Base-by-base conservation (phyloP, 1,284 basidiomycete genomes). In the Psilocybe mexicana region DNA sequence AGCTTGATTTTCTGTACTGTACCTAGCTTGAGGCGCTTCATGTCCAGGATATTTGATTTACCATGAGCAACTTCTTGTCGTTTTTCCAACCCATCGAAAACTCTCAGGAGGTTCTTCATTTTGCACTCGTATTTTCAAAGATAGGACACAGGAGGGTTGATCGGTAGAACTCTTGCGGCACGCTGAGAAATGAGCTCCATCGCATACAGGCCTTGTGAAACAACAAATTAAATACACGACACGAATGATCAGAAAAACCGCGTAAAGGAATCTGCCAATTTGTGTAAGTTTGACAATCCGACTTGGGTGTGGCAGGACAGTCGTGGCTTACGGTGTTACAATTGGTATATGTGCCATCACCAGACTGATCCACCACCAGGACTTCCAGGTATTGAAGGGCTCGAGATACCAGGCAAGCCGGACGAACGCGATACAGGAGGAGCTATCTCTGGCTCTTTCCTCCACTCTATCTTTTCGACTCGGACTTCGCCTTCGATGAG, bases 401-500 rank as follows among this genome's bases (percentile, higher is more conserved):
- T 67, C 11, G 69, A 66, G 38, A 68, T 63, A 35, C 59, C 66
- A 58, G 69, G 61, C 25, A 62, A 18, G 18, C 18, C 18, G 18
- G 18, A 18, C 18, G 18, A 57, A 2, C 73, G 67, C 6, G 74
- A 71, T 7, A 69, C 66, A 30, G 70, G 67, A 35, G 18, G 18
- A 18, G 73, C 70, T 4, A 76, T 69, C 47, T 87, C 85, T 24
- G 77, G 74, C 60, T 90, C 87, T 67, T 88, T 90, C 60, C 89
- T 78, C 76, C 85, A 92, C 71, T 92, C 89, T 57, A 93, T 88
- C 79, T 93, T 93, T 76, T 93, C 90, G 4, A 93, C 91, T 14
- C 90, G 81, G 5, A 94, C 94, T 74, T 97, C 95, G 45, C 93
- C 93, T 35, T 96, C 92, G 43, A 96, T 88, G 23, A 96, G 84